phyloP scores from a whole-genome alignment of 78 protist species.

The Monosiga brevicollis region DNA sequence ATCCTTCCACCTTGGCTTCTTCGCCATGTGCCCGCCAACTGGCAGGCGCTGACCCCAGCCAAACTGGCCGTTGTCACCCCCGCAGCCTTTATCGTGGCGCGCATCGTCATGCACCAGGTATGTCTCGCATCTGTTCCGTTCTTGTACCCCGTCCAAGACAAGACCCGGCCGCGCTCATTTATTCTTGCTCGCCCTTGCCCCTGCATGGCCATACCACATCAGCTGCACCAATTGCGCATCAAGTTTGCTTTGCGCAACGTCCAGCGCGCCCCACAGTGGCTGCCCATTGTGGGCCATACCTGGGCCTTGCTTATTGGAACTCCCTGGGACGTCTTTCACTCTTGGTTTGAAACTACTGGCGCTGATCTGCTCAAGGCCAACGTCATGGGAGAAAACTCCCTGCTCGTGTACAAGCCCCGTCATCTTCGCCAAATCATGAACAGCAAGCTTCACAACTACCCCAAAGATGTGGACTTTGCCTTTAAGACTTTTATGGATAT shows the following conservation, averaged over 20 bases:
- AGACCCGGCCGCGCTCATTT: no score
- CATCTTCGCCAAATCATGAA: not conserved
- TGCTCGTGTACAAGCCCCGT: not conserved
- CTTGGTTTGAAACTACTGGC: not conserved
- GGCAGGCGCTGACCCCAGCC: no score
- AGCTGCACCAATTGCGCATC: not conserved
- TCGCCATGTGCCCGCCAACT: no score
- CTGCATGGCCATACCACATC: not conserved
- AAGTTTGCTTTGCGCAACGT: not conserved
- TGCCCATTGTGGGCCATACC: slow-evolving; percentile 15
- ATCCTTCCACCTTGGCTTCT: no score
- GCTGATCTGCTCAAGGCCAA: not conserved
- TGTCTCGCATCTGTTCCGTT: no score
- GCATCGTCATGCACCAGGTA: no score
- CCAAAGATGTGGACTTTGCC: slow-evolving; percentile 1
- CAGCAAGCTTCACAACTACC: slow-evolving; percentile 3
- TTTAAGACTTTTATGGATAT: slow-evolving; percentile 2
- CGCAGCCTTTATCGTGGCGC: no score
- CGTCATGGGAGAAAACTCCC: not conserved
- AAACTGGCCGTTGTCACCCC: no score
- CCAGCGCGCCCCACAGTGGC: not conserved
- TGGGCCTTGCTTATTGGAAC: not conserved
- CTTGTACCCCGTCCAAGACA: no score
- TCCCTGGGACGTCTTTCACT: slow-evolving; percentile 9
- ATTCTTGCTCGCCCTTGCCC: slow-evolving; percentile 1